Conservation (phyloP, 2,329 filamentous ascomycete species). For the Alternaria alternata region DNA sequence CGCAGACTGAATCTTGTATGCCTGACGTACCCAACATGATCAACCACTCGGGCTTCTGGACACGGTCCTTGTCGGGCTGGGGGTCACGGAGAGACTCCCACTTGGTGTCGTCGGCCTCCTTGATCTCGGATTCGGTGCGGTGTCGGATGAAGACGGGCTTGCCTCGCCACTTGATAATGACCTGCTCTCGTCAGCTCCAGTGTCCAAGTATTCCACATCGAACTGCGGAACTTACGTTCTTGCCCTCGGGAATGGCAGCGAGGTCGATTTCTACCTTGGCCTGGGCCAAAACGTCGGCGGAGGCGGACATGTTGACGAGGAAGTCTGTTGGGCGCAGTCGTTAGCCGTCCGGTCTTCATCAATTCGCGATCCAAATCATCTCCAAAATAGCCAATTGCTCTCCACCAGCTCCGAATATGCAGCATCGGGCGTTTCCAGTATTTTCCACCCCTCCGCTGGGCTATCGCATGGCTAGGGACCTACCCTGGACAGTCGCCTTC, state of each 20-base stretch:
- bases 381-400: slow-evolving; percentile 44
- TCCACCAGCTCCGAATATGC: slow-evolving; percentile 5
- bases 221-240: slow-evolving; percentile 78
- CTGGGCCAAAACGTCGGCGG: slow-evolving; percentile 97
- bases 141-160: slow-evolving; percentile 99
- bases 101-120: slow-evolving; percentile 90
- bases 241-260: slow-evolving; percentile 92
- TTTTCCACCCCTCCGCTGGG: slow-evolving; percentile 17
- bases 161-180: slow-evolving; percentile 99
- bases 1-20: not conserved
- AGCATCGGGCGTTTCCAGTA: slow-evolving; percentile 4
- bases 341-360: slow-evolving; percentile 45
- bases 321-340: slow-evolving; percentile 73
- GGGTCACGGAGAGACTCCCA: slow-evolving; percentile 87
- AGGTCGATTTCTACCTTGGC: slow-evolving; percentile 99
- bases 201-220: not conserved
- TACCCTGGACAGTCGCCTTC: slow-evolving; percentile 98
- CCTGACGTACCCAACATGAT: slow-evolving; percentile 86
- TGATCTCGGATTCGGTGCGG: slow-evolving; percentile 91
- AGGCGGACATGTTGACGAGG: slow-evolving; percentile 99
- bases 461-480: slow-evolving; percentile 45
- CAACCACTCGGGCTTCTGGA: slow-evolving; percentile 98
- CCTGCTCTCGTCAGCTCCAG: slow-evolving; percentile 58
- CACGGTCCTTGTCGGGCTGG: slow-evolving; percentile 87
- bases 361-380: slow-evolving; percentile 34